Evolutionary conservation across 179 eudicot species (phyloP).

Genomic region (Camellia oleifera): DNA sequence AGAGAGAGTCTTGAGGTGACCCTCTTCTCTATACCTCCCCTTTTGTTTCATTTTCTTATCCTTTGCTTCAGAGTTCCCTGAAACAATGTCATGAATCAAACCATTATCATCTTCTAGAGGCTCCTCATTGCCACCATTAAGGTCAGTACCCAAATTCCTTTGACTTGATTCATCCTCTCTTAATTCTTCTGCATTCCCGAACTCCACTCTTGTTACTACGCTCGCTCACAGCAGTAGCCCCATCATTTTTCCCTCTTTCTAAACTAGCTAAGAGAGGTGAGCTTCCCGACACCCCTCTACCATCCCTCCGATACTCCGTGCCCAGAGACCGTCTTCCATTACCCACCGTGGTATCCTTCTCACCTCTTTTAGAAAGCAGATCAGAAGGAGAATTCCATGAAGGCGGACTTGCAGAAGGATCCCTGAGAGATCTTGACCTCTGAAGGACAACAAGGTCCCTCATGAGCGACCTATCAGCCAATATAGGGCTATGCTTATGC

Average conservation of each 20-base stretch:
- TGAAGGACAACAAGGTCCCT: slow-evolving; percentile 88
- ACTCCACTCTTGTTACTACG: slow-evolving; percentile 40
- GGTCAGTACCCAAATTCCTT: slow-evolving; percentile 25
- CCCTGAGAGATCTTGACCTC: slow-evolving; percentile 77
- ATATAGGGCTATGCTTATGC: slow-evolving; percentile 80
- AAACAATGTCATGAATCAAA: slow-evolving; percentile 16
- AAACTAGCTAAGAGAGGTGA: slow-evolving; percentile 41
- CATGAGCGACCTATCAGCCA: slow-evolving; percentile 67
- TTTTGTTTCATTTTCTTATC: slow-evolving; percentile 36
- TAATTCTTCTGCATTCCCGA: slow-evolving; percentile 36
- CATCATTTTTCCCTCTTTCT: slow-evolving; percentile 28
- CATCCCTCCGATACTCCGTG: slow-evolving; percentile 40
- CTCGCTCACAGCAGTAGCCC: slow-evolving; percentile 37
- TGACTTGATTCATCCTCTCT: slow-evolving; percentile 42
- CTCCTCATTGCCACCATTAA: slow-evolving; percentile 32
- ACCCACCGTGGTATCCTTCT: slow-evolving; percentile 31
- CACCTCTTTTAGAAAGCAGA: slow-evolving; percentile 46
- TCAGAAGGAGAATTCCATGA: slow-evolving; percentile 75
- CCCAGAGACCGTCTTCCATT: slow-evolving; percentile 59
- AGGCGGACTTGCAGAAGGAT: slow-evolving; percentile 91
- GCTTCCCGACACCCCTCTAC: slow-evolving; percentile 32
- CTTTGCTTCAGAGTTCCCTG: slow-evolving; percentile 17
- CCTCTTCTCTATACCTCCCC: slow-evolving; percentile 38
- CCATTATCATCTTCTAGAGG: slow-evolving; percentile 29
- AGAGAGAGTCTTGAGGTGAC: slow-evolving; percentile 39